phyloP scores from a whole-genome alignment of 164 flowering plant species.

The Aristolochia californica region DNA sequence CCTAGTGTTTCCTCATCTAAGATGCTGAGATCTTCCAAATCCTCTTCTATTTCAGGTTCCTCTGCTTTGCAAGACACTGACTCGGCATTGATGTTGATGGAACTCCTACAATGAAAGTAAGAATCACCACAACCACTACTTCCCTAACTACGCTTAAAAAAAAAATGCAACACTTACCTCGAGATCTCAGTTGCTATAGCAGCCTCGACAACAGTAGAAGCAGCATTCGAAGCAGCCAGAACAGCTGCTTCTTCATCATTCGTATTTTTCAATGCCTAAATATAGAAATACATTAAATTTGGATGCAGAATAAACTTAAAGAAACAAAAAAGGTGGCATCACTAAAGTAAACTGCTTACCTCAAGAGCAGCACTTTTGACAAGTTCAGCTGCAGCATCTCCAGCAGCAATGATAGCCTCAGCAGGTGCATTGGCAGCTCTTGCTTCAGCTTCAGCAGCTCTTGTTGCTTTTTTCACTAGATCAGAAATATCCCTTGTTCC shows the following conservation, averaged over 20 bases:
- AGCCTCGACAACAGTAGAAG: slow-evolving; percentile 85
- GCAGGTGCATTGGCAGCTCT: slow-evolving; percentile 72
- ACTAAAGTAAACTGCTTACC: slow-evolving; percentile 23
- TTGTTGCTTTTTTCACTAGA: slow-evolving; percentile 67
- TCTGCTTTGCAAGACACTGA: slow-evolving; percentile 11
- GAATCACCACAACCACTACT: neutral
- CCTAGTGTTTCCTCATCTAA: slow-evolving; percentile 54
- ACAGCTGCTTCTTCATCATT: slow-evolving; percentile 83
- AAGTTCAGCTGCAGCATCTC: slow-evolving; percentile 93
- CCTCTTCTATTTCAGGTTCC: slow-evolving; percentile 49
- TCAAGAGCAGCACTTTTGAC: slow-evolving; percentile 85
- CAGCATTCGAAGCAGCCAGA: slow-evolving; percentile 83
- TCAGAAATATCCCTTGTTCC: slow-evolving; percentile 70
- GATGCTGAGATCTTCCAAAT: slow-evolving; percentile 49
- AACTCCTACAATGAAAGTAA: slow-evolving; percentile 32
- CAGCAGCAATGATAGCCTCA: slow-evolving; percentile 85
- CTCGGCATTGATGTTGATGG: slow-evolving; percentile 22
- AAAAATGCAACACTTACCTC: slow-evolving; percentile 33
- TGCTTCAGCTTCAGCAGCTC: slow-evolving; percentile 98
- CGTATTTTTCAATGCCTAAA: slow-evolving; percentile 50
- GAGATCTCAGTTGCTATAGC: slow-evolving; percentile 65
- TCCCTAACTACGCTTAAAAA: neutral
- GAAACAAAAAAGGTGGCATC: neutral
- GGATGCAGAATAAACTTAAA: neutral
- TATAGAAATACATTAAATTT: neutral